Evolutionary conservation across 2,329 filamentous ascomycete genomes (phyloP).

Genomic region (Ceratocystis ficicola): DNA sequence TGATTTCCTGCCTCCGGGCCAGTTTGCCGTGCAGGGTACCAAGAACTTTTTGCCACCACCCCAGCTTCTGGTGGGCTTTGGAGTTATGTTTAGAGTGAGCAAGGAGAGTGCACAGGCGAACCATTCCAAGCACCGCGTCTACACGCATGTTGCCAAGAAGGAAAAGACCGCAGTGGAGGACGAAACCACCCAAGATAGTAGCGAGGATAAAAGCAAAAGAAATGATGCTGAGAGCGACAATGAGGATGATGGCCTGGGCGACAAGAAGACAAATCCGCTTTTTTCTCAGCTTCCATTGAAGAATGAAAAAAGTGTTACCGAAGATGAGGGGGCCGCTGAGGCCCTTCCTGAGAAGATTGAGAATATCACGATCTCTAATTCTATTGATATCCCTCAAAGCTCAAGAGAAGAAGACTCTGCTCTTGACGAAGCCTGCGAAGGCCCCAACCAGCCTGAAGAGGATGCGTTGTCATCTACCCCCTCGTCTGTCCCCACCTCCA

Average conservation of each 20-base stretch:
- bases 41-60: conserved; percentile 87
- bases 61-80: conserved; percentile 77
- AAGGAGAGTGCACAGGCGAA: conserved; percentile 65
- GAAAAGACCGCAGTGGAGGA: conserved; percentile 26
- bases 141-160: conserved; percentile 20
- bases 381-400: not conserved
- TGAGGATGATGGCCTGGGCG: not conserved
- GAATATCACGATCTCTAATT: not conserved
- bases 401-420: conserved; percentile 8
- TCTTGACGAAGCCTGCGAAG: not conserved
- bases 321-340: not conserved
- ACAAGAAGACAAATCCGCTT: conserved; percentile 13
- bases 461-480: conserved; percentile 20
- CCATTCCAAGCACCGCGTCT: conserved; percentile 56
- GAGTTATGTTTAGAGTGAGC: conserved; percentile 75
- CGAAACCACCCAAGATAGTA: conserved; percentile 19
- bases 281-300: not conserved
- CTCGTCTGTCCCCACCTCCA: conserved; percentile 19
- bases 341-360: not conserved
- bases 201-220: not conserved
- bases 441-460: conserved; percentile 23
- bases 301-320: not conserved
- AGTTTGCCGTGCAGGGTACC: conserved; percentile 69
- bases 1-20: conserved; percentile 65
- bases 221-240: not conserved